These are phyloP conservation scores for Serendipita vermifera DNA, from an alignment of 768 basidiomycete genomes.

Conservation along the genomic window DNA sequence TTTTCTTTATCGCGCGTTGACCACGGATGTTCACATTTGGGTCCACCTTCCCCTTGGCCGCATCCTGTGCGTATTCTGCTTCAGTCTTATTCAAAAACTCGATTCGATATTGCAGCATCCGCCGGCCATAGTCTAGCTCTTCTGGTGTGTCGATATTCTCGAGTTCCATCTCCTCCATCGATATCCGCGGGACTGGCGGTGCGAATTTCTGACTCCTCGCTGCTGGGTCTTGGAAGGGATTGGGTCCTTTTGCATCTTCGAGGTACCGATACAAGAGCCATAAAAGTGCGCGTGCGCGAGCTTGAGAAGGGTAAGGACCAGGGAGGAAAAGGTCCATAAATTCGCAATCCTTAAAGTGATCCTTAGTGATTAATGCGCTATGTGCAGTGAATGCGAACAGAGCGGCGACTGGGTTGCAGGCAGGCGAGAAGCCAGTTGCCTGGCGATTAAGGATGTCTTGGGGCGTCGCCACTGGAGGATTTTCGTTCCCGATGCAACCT, in stretches of 20 bases:
- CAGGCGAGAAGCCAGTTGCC: conserved; percentile 45
- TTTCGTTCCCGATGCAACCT: conserved; percentile 44
- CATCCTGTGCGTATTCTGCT: conserved; percentile 6
- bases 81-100: conserved; percentile 33
- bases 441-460: conserved; percentile 41
- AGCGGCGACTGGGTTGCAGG: conserved; percentile 61
- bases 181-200: conserved; percentile 31
- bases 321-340: conserved; percentile 80
- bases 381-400: conserved; percentile 61
- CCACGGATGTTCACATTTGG: background rate
- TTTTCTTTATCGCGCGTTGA: conserved; percentile 1
- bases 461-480: conserved; percentile 37
- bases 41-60: background rate
- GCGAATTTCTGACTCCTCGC: conserved; percentile 49
- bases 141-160: conserved; percentile 72
- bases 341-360: conserved; percentile 32
- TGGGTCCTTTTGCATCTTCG: conserved; percentile 43
- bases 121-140: conserved; percentile 64
- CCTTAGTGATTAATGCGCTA: conserved; percentile 38
- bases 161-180: conserved; percentile 34
- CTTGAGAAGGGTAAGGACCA: conserved; percentile 51
- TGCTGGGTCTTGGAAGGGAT: conserved; percentile 54
- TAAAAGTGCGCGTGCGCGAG: conserved; percentile 67
- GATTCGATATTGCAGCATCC: conserved; percentile 61
- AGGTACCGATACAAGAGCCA: conserved; percentile 78